Conservation (phyloP, 1,284 basidiomycete genomes). For the Gastroboletus turbinatus region DNA sequence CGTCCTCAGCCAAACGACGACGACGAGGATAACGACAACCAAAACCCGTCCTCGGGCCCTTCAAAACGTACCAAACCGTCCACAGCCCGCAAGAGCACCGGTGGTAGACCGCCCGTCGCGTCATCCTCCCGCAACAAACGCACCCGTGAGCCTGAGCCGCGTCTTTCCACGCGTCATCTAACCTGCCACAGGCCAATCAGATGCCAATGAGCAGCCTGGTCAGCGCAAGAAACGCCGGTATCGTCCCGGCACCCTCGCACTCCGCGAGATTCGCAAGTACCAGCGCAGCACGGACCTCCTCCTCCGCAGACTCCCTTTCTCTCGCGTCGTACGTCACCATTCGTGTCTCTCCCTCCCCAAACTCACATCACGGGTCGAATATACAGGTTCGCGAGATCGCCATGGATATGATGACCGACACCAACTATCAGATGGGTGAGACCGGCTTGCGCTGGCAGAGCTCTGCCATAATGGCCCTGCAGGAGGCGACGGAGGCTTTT, state of each 20-base stretch:
- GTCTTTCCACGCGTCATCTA: conserved; percentile 5
- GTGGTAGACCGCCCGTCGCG: conserved; percentile 46
- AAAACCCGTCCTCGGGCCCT: conserved; percentile 39
- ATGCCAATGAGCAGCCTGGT: conserved; percentile 27
- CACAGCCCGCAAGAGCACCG: conserved; percentile 78
- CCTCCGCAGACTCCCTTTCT: conserved; percentile 86
- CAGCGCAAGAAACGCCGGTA: conserved; percentile 61
- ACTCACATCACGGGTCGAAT: not conserved
- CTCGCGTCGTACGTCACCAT: conserved; percentile 71
- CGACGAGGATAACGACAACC: conserved; percentile 26
- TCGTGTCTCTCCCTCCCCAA: not conserved
- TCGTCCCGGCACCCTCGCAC: conserved; percentile 84
- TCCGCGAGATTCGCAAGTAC: conserved; percentile 91
- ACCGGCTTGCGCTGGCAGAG: conserved; percentile 86
- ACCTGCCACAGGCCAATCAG: conserved; percentile 19
- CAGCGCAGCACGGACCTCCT: conserved; percentile 91
- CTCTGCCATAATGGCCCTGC: conserved; percentile 85
- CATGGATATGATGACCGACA: conserved; percentile 78
- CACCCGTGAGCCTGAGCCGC: conserved; percentile 21
- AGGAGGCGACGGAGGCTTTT: conserved; percentile 94
- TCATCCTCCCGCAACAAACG: conserved; percentile 29
- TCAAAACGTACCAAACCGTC: conserved; percentile 49
- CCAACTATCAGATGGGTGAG: conserved; percentile 57
- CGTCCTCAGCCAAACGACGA: conserved; percentile 37
- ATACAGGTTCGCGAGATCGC: conserved; percentile 91